A percentile compares a stretch with the other conserved stretches of the same genome.
Conservation (phyloP, 2,329 filamentous ascomycete genomes). For the Microascus cirrosus region DNA sequence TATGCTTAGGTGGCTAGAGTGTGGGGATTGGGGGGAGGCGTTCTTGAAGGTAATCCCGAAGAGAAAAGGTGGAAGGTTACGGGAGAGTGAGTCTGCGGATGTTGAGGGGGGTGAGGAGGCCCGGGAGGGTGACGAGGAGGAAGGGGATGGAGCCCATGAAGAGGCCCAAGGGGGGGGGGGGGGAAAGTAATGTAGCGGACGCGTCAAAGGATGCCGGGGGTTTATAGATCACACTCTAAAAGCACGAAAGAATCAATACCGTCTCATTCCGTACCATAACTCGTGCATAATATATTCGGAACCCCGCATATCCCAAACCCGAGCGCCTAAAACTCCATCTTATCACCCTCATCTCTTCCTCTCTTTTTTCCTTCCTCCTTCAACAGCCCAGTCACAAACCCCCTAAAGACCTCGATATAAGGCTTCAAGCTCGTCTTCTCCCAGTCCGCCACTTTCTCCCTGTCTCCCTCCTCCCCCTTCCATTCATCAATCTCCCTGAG, state of each 20-base stretch:
- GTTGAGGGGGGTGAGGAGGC: slow-evolving; percentile 11
- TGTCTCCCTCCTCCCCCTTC: slow-evolving; percentile 34
- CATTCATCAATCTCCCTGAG: slow-evolving; percentile 80
- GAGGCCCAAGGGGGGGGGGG: slow-evolving; percentile 5
- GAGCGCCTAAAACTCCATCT: slow-evolving; percentile 38
- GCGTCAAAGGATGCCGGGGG: not conserved
- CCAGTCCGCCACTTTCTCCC: slow-evolving; percentile 60
- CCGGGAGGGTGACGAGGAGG: slow-evolving; percentile 7
- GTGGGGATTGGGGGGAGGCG: slow-evolving; percentile 81
- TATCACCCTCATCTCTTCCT: slow-evolving; percentile 36
- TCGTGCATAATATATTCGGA: not conserved
- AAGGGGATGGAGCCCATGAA: slow-evolving; percentile 5
- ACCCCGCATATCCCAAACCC: not conserved
- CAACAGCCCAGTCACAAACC: slow-evolving; percentile 67
- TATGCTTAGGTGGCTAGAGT: slow-evolving; percentile 86
- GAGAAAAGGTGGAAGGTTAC: slow-evolving; percentile 71
- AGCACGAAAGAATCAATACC: not conserved
- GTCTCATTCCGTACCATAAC: not conserved
- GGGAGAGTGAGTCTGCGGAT: slow-evolving; percentile 12
- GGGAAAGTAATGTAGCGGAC: not conserved
- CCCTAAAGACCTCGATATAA: slow-evolving; percentile 81
- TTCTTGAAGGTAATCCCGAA: slow-evolving; percentile 85
- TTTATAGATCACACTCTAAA: not conserved
- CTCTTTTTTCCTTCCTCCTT: slow-evolving; percentile 57
- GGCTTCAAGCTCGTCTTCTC: slow-evolving; percentile 94